A percentile compares a stretch with the other conserved stretches of the same genome.
Evolutionary conservation across 1,139 yeast species (phyloP).

Genomic region (Groenewaldozyma sp.): DNA sequence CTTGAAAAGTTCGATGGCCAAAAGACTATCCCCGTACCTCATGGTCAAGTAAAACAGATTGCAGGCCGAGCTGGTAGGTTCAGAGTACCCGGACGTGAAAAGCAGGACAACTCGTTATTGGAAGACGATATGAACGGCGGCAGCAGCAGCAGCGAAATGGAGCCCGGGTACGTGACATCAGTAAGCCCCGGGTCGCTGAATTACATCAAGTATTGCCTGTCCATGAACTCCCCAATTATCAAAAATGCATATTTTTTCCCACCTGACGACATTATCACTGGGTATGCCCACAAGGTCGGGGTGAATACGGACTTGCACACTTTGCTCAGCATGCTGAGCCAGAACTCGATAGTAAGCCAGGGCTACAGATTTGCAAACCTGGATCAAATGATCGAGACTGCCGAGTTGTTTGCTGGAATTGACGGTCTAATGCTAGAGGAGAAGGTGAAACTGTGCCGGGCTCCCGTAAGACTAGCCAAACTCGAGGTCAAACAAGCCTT

Average conservation of each 20-base stretch:
- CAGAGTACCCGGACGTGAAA: slow-evolving; percentile 24
- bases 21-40: slow-evolving; percentile 38
- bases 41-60: slow-evolving; percentile 68
- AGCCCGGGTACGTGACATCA: slow-evolving; percentile 33
- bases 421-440: slow-evolving; percentile 27
- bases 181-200: slow-evolving; percentile 22
- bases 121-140: slow-evolving; percentile 10
- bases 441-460: slow-evolving; percentile 25
- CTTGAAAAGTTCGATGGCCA: slow-evolving; percentile 65
- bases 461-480: slow-evolving; percentile 25
- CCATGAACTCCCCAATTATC: slow-evolving; percentile 21
- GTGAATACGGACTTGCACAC: slow-evolving; percentile 16
- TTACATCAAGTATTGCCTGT: slow-evolving; percentile 24
- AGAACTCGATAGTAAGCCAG: slow-evolving; percentile 14
- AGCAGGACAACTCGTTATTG: slow-evolving; percentile 6
- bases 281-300: slow-evolving; percentile 18
- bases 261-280: slow-evolving; percentile 19
- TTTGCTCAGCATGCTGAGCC: slow-evolving; percentile 17
- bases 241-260: slow-evolving; percentile 25
- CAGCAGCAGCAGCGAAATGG: no score
- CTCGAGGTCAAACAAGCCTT: slow-evolving; percentile 20
- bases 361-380: slow-evolving; percentile 20
- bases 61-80: slow-evolving; percentile 96
- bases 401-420: slow-evolving; percentile 21
- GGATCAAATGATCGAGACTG: slow-evolving; percentile 18